Conservation (phyloP, 2,329 filamentous ascomycete species). For the Aureobasidium musti region DNA sequence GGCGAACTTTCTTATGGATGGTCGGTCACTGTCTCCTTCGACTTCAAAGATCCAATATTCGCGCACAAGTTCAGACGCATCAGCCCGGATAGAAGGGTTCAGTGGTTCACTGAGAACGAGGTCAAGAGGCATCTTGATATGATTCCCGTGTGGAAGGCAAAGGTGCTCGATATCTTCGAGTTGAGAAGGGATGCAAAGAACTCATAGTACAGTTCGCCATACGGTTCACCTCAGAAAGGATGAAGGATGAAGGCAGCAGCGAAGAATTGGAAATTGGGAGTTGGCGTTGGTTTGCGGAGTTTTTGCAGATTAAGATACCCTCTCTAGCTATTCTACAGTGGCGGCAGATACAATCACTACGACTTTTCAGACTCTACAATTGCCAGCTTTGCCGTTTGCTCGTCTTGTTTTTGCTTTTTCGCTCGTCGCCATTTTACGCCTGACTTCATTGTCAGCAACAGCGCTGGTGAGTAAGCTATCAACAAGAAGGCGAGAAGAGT, state of each 20-base stretch:
- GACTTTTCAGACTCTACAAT: not conserved
- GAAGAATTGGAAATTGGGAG: not conserved
- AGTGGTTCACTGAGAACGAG: not conserved
- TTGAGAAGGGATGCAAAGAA: not conserved
- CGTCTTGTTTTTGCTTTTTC: constrained; percentile 35
- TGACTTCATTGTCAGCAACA: constrained; percentile 35
- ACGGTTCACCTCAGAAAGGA: no score
- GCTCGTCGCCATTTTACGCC: constrained; percentile 38
- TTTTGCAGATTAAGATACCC: constrained; percentile 2
- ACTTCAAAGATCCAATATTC: not conserved
- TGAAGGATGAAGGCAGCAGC: not conserved
- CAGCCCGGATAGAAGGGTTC: not conserved
- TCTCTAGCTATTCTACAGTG: not conserved
- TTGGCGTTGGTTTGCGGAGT: not conserved
- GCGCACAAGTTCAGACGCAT: not conserved
- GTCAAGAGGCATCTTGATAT: not conserved
- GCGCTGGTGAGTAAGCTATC: constrained; percentile 31
- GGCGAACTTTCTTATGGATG: not conserved
- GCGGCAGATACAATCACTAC: not conserved
- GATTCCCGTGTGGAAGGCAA: constrained; percentile 13
- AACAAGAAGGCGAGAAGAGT: constrained; percentile 42
- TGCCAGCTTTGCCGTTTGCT: not conserved
- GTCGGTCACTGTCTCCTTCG: not conserved
- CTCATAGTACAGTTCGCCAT: no score
- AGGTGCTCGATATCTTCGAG: not conserved